Base-by-base conservation (phyloP, 2,329 filamentous ascomycete species). In the Talaromyces sp. region DNA sequence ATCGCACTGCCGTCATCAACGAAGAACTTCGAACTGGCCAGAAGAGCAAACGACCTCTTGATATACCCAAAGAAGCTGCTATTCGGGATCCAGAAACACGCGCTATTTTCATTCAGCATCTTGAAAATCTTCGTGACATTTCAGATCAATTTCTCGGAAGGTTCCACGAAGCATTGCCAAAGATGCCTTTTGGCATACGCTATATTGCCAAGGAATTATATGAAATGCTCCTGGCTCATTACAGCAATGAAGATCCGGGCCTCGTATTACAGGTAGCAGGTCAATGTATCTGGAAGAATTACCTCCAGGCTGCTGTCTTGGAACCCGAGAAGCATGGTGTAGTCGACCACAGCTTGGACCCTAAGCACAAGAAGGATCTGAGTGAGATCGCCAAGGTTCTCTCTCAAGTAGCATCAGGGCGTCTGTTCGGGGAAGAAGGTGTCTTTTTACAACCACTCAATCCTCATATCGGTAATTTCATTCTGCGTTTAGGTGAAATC, bases 391-490 rank as follows among this genome's bases (percentile, higher is more conserved):
- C 89, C 59, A 97, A 97, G 75, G 91, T 99, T 0, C 81, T 99
- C 11, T 82, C 89, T 33, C 95, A 99, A 73, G 86, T 96, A 53
- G 89, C 89, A 13, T 87, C 87, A n/a, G 93, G 93, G 1, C 86
- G 90, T 62, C 82, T 93, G 0, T 99, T 99, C 73, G 92, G 92
- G 11, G 89, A 89, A 2, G 94, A 97, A 59, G 96, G 97, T 67
- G 87, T 97, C 61, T 97, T 97, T 71, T 81, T 99, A 6, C 92
- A 97, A 68, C 94, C 94, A 1, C 81, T 99, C 40, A 99, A 99
- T 72, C 89, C 86, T 51, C 97, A 96, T 71, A 82, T 99, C 48
- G 85, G 83, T 17, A 90, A 97, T 61, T 92, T 92, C 0, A 86
- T 96, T 51, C 86, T 91, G 65, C 83, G 92, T 22, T 80, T 97